Conservation (phyloP, 257 asterid genomes). For the Solanum corneliomulleri region DNA sequence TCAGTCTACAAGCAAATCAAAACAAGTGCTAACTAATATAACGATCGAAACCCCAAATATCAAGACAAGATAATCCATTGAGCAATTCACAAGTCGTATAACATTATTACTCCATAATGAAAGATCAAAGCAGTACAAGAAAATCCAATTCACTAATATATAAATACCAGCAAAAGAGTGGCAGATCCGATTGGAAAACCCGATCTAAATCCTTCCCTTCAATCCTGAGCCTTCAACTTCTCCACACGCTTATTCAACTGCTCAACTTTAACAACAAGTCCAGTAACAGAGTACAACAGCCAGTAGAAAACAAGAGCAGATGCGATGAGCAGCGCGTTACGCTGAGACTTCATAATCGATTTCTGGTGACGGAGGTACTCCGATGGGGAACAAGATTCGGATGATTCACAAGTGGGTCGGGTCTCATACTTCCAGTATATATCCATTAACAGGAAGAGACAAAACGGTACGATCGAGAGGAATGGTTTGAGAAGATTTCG, state of each 20-base stretch:
- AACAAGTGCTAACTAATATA: neutral
- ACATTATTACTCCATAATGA: neutral
- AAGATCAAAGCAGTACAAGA: neutral
- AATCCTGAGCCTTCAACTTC: slow-evolving; percentile 54
- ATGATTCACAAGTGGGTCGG: slow-evolving; percentile 43
- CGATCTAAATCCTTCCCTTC: neutral
- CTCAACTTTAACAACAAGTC: slow-evolving; percentile 56
- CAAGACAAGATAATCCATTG: neutral
- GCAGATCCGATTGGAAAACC: neutral
- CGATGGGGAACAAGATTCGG: slow-evolving; percentile 59
- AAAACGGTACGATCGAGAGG: slow-evolving; percentile 61
- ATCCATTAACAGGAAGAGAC: slow-evolving; percentile 62
- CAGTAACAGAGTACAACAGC: slow-evolving; percentile 67
- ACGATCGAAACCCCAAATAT: neutral
- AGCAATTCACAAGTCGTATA: neutral
- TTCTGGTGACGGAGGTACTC: slow-evolving; percentile 79
- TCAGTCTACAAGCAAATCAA: neutral
- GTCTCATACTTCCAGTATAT: slow-evolving; percentile 82
- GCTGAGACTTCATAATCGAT: slow-evolving; percentile 70
- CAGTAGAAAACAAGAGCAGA: slow-evolving; percentile 69
- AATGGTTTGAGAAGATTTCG: slow-evolving; percentile 59
- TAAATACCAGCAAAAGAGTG: neutral
- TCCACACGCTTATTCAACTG: slow-evolving; percentile 50
- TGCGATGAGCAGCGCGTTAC: slow-evolving; percentile 61
- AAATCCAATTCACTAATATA: neutral